These are phyloP conservation scores for Elsinoe ampelina DNA, from an alignment of 2,329 filamentous ascomycete genomes.

Conservation along the genomic window DNA sequence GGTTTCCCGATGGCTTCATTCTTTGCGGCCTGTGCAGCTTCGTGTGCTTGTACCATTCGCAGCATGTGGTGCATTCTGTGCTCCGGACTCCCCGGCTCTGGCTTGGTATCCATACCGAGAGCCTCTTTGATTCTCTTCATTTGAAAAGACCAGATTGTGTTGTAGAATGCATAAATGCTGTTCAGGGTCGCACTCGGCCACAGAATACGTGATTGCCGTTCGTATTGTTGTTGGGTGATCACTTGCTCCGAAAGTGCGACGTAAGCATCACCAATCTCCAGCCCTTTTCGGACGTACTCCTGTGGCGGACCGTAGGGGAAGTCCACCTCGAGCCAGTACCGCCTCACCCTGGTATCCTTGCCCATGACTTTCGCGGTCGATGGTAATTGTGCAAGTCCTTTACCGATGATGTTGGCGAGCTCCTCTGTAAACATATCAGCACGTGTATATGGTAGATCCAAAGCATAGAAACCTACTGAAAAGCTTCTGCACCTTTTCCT, in stretches of 20 bases:
- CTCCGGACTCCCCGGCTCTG: conserved; percentile 25
- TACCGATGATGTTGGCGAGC: conserved; percentile 30
- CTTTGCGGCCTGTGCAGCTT: conserved; percentile 16
- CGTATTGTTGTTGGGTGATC: conserved; percentile 33
- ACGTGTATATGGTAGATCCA: background rate
- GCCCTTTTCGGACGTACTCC: conserved; percentile 40
- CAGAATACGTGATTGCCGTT: conserved; percentile 29
- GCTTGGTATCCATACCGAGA: conserved; percentile 27
- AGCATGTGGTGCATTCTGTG: conserved; percentile 24
- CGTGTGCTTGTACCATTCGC: conserved; percentile 24
- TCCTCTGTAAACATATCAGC: conserved; percentile 22
- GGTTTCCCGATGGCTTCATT: conserved; percentile 14
- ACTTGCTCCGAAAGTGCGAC: conserved; percentile 34
- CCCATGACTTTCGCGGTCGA: conserved; percentile 28
- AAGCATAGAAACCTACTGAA: conserved; percentile 22
- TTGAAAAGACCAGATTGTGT: conserved; percentile 29
- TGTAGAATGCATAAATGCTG: conserved; percentile 27
- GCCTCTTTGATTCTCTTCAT: conserved; percentile 28
- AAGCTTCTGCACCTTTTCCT: conserved; percentile 31
- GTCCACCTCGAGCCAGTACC: conserved; percentile 39
- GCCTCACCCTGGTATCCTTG: conserved; percentile 32
- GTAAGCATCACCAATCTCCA: conserved; percentile 32
- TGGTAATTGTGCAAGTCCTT: conserved; percentile 24
- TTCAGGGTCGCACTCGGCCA: conserved; percentile 31
- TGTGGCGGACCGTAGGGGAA: conserved; percentile 41